A percentile compares a stretch with the other conserved stretches of the same genome.
Evolutionary conservation across 805 yeast genomes (phyloP).

Genomic region (Vanderwaltozyma polyspora): DNA sequence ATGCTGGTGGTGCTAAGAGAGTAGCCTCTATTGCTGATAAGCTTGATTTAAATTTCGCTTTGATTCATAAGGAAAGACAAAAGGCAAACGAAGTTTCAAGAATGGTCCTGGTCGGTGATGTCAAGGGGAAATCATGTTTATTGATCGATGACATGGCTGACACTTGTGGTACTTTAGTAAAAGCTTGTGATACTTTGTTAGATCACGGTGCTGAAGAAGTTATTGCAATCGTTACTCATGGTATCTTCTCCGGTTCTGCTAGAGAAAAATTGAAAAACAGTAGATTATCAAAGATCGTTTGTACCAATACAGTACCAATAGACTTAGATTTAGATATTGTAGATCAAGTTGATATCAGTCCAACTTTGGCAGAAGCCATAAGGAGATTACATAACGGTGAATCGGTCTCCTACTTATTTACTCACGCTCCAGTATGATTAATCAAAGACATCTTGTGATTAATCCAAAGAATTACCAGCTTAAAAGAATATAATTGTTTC

Average conservation of each 20-base stretch:
- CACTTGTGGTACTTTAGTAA: conserved; percentile 77
- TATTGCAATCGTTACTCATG: conserved; percentile 76
- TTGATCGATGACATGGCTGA: conserved; percentile 87
- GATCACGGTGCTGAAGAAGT: conserved; percentile 62
- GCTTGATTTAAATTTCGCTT: conserved; percentile 68
- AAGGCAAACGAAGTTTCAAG: conserved; percentile 73
- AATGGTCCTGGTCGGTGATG: conserved; percentile 83
- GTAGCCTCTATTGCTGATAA: conserved; percentile 80
- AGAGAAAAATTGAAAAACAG: conserved; percentile 59
- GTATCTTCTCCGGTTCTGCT: conserved; percentile 67
- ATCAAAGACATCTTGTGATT: no score
- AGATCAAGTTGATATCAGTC: conserved; percentile 47
- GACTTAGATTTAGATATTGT: conserved; percentile 48
- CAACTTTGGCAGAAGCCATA: conserved; percentile 69
- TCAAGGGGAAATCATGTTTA: conserved; percentile 59
- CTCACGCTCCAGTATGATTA: conserved; percentile 22
- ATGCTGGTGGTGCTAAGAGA: conserved; percentile 85
- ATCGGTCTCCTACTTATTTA: conserved; percentile 69
- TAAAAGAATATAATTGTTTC: no score
- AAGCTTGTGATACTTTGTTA: conserved; percentile 66
- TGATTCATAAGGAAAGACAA: conserved; percentile 77
- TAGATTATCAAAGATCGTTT: conserved; percentile 55
- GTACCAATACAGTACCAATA: conserved; percentile 74
- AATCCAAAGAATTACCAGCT: no score
- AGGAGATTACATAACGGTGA: conserved; percentile 83